Conservation (phyloP, 2,329 filamentous ascomycete genomes). For the Triangularia setosa region DNA sequence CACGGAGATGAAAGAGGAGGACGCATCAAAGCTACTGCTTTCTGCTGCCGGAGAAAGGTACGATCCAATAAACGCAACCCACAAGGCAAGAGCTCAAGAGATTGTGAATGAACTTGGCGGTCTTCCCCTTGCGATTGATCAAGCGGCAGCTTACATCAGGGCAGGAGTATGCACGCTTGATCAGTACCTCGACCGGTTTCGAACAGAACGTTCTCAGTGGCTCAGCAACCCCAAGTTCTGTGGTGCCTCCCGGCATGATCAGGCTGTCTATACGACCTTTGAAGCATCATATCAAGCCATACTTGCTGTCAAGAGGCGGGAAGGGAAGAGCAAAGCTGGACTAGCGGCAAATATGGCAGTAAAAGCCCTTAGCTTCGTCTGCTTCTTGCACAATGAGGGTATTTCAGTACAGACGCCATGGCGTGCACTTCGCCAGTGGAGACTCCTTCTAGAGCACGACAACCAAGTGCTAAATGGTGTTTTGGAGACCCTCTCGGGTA, state of each 20-base stretch:
- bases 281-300: slow-evolving; percentile 12
- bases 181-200: not conserved
- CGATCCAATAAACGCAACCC: not conserved
- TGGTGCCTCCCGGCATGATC: not conserved
- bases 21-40: slow-evolving; percentile 22
- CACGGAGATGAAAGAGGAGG: slow-evolving; percentile 9
- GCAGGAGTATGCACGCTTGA: not conserved
- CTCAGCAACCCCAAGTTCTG: not conserved
- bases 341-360: not conserved
- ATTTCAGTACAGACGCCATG: not conserved
- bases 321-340: not conserved
- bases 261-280: slow-evolving; percentile 4
- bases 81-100: not conserved
- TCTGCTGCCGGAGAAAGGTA: slow-evolving; percentile 8
- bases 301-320: not conserved
- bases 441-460: too few species aligned
- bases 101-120: slow-evolving; percentile 25
- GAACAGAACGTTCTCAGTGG: not conserved
- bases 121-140: slow-evolving; percentile 30
- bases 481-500: not conserved
- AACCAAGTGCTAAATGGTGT: not conserved
- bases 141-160: slow-evolving; percentile 24
- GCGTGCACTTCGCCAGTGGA: too few species aligned
- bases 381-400: slow-evolving; percentile 9
- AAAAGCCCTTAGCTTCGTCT: slow-evolving; percentile 1